A percentile compares a stretch with the other conserved stretches of the same genome.
Conservation (phyloP, 176 grass and related monocot genomes). For the Bolboschoenus planiculmis region DNA sequence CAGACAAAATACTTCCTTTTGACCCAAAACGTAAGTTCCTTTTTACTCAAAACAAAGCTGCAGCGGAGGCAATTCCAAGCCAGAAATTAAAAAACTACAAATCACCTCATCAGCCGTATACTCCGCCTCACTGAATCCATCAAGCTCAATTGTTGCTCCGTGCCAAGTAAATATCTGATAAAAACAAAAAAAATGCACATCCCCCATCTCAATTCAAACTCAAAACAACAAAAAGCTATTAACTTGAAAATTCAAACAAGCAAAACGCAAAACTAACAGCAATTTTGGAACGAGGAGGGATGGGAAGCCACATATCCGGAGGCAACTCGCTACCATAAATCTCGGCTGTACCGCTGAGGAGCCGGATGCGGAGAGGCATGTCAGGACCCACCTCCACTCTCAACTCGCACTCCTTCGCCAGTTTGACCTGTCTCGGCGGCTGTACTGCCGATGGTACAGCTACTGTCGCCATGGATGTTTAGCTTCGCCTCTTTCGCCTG, state of each 20-base stretch:
- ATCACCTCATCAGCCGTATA: slow-evolving; percentile 80
- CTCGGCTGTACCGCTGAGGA: slow-evolving; percentile 74
- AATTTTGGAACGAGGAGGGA: slow-evolving; percentile 72
- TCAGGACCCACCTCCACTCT: slow-evolving; percentile 75
- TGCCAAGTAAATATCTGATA: slow-evolving; percentile 84
- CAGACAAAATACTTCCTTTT: neutral
- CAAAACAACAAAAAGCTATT: neutral
- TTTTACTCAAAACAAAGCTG: neutral
- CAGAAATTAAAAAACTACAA: neutral
- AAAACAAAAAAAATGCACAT: neutral
- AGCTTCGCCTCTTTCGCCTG: neutral
- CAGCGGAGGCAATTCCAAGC: neutral
- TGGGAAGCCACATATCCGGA: slow-evolving; percentile 66
- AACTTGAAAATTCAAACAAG: neutral
- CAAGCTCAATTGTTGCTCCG: slow-evolving; percentile 72
- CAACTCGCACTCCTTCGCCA: slow-evolving; percentile 67
- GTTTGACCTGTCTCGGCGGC: slow-evolving; percentile 50
- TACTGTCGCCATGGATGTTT: slow-evolving; percentile 7
- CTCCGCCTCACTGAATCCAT: slow-evolving; percentile 77
- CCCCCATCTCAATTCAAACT: neutral
- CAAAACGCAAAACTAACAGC: slow-evolving; percentile 34
- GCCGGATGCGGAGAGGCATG: slow-evolving; percentile 60
- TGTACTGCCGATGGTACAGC: neutral
- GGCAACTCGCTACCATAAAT: slow-evolving; percentile 88
- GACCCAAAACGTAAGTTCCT: neutral